Evolutionary conservation across 805 yeast genomes (phyloP), one percentile per base, ranked within the genome.

Genomic region (Cyberlindnera sargentensis): DNA sequence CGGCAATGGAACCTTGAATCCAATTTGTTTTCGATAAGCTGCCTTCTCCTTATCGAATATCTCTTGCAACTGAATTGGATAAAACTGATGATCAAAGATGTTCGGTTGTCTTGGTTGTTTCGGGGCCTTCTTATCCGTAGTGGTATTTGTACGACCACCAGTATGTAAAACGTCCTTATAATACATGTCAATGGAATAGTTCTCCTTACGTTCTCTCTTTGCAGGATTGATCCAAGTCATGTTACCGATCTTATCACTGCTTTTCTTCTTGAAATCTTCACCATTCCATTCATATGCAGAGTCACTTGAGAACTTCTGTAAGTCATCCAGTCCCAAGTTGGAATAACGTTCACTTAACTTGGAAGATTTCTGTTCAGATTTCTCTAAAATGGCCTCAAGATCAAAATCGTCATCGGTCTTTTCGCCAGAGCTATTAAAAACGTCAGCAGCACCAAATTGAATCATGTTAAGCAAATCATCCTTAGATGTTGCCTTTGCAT

Each of bases 281-380:
- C 95, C 95, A 61, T 85, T 82, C 95, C 95, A 85, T 63, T 85
- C 91, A 62, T 85, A 85, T 10, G 87, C 90, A 3, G 82, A 76
- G 47, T 79, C 84, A 44, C 82, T 75, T 28, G 84, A 70, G 58
- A 83, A 84, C 57, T 81, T 82, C 56, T 85, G 93, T 48, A 85
- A 67, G 46, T 87, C 95, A 58, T 81, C 88, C 42, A 85, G 68
- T 38, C 89, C 86, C 39, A 85, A 67, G 39, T 80, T 73, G 4
- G 78, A 75, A 57, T 81, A 85, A 59, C 80, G 80, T 34, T 73
- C 65, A 52, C 78, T 77, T 52, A 85, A 65, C 49, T 79, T 76
- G 41, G 67, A 64, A 0, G 93, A 84, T 52, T 78, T 84, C 37
- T 64, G 62, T 57, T 83, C 87, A 4, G 90, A 82, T 31, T 72